Conservation (phyloP, 192 early-diverging fungal genomes). For the Linnemannia exigua region DNA sequence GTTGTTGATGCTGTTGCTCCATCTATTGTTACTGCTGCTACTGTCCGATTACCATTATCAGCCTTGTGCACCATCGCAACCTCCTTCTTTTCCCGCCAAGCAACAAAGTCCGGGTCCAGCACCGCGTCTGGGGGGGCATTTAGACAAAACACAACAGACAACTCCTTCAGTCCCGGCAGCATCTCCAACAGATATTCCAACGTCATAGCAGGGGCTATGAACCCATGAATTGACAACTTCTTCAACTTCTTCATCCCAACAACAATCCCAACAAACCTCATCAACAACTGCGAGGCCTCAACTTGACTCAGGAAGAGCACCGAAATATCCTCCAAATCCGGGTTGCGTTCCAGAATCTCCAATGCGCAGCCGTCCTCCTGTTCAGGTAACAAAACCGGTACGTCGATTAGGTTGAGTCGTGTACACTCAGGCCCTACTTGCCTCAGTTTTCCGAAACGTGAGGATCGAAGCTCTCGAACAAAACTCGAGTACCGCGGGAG, state of each 20-base stretch:
- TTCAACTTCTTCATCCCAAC: slow-evolving; percentile 7
- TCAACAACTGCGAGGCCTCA: background rate
- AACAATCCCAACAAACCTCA: background rate
- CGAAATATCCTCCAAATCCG: slow-evolving; percentile 17
- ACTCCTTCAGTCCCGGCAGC: slow-evolving; percentile 6
- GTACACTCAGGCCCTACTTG: slow-evolving; percentile 1
- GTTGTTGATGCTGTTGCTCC: background rate
- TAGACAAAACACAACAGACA: background rate
- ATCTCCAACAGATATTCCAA: slow-evolving; percentile 10
- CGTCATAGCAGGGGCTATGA: background rate
- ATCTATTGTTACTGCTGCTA: background rate
- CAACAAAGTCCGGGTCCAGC: background rate
- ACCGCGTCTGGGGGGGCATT: background rate
- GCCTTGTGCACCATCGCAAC: background rate
- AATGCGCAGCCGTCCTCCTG: background rate
- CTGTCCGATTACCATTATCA: background rate
- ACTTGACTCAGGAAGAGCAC: background rate
- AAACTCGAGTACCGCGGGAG: slow-evolving; percentile 34
- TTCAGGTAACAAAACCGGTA: background rate
- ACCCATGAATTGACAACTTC: background rate
- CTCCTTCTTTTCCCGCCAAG: background rate
- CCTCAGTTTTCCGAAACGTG: background rate
- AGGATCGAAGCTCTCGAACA: slow-evolving; percentile 31
- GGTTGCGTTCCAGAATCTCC: slow-evolving; percentile 18
- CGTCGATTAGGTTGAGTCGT: background rate